phyloP scores from a whole-genome alignment of 2,329 filamentous ascomycete species.

The Massarina eburnea region DNA sequence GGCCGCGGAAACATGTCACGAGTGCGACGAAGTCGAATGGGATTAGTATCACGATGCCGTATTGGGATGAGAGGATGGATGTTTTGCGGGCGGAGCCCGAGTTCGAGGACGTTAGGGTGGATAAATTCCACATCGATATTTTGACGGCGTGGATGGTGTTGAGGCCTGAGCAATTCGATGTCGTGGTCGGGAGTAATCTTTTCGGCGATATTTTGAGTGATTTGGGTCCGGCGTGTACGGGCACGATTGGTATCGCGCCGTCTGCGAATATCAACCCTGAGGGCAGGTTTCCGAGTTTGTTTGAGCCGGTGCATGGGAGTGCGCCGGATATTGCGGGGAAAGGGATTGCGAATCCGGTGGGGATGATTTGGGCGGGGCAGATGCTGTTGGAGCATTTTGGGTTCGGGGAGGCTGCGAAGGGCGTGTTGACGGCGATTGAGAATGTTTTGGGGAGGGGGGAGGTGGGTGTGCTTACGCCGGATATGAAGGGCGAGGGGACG shows the following conservation, averaged over 20 bases:
- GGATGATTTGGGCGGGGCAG: conserved; percentile 9
- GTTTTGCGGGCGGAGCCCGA: background rate
- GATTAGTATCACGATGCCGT: conserved; percentile 7
- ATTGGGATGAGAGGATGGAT: conserved; percentile 6
- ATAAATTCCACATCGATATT: conserved; percentile 11
- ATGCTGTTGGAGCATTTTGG: conserved; percentile 10
- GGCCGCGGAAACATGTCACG: conserved; percentile 9
- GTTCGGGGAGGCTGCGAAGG: conserved; percentile 3
- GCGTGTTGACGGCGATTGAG: conserved; percentile 9
- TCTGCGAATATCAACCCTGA: conserved; percentile 9
- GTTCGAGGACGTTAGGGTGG: conserved; percentile 5
- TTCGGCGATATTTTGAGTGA: conserved; percentile 14
- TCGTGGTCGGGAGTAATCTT: conserved; percentile 10
- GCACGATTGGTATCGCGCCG: conserved; percentile 14
- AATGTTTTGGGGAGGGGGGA: conserved; percentile 1
- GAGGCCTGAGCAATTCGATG: conserved; percentile 6
- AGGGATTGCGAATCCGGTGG: conserved; percentile 16
- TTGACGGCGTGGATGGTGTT: conserved; percentile 8
- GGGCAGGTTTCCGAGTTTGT: conserved; percentile 6
- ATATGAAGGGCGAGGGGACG: conserved; percentile 9
- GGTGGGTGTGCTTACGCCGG: conserved; percentile 1
- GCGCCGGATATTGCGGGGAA: conserved; percentile 16
- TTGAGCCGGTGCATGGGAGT: conserved; percentile 15
- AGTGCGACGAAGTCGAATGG: conserved; percentile 12
- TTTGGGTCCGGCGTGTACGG: conserved; percentile 7